Conservation (phyloP, 805 yeast species). For the Kodamaea sagamina region DNA sequence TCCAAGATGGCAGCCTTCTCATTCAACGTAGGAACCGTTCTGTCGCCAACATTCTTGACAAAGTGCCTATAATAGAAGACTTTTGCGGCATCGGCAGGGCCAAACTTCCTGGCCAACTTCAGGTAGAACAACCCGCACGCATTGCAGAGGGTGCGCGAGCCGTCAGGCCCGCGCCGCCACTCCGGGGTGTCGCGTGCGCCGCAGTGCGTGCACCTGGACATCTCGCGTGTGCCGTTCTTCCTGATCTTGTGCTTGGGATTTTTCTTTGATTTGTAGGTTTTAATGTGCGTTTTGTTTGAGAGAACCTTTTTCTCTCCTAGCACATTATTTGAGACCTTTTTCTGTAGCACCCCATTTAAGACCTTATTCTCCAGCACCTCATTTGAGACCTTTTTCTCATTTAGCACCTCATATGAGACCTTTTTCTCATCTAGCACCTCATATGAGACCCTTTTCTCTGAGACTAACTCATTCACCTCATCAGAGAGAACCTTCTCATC, state of each 20-base stretch:
- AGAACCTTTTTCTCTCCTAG: not conserved
- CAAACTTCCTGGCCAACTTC: conserved; percentile 55
- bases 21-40: conserved; percentile 15
- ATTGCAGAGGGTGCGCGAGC: conserved; percentile 80
- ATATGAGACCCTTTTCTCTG: no score
- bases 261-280: no score
- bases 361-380: no score
- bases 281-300: not conserved
- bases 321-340: no score
- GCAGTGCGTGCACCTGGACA: conserved; percentile 52
- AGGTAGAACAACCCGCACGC: conserved; percentile 86
- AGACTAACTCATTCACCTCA: no score
- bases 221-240: conserved; percentile 1
- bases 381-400: no score
- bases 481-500: no score
- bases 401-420: no score
- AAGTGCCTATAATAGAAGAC: conserved; percentile 12
- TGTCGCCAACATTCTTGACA: conserved; percentile 9
- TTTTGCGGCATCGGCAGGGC: conserved; percentile 41
- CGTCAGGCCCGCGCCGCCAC: conserved; percentile 90
- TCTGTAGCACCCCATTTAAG: no score
- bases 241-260: not conserved
- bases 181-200: conserved; percentile 79
- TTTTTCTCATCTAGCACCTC: no score
- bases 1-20: conserved; percentile 6